Conservation (phyloP, 257 asterid species). For the Coffea eugenioides region DNA sequence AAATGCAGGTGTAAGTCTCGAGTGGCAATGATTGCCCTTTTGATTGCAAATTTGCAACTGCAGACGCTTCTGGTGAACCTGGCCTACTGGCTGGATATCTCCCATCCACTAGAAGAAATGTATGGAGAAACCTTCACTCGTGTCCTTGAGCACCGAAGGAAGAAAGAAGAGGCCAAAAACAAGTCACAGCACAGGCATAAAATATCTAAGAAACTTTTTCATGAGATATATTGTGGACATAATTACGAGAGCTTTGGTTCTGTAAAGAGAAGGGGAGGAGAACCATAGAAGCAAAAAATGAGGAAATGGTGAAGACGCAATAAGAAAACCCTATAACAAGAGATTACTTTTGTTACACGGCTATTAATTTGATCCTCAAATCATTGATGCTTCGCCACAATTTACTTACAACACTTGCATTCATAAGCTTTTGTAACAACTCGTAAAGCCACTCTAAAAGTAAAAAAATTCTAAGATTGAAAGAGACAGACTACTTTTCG, state of each 20-base stretch:
- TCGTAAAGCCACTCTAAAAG: too few relatives aligned
- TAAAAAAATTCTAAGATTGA: too few relatives aligned
- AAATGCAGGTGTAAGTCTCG: not conserved
- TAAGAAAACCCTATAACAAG: too few relatives aligned
- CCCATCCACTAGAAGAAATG: not conserved
- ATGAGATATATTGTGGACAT: too few relatives aligned
- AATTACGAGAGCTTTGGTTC: too few relatives aligned
- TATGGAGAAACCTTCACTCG: not conserved
- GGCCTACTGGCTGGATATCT: conserved; percentile 2
- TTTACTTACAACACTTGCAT: too few relatives aligned
- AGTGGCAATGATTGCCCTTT: conserved; percentile 15
- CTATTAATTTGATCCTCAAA: too few relatives aligned
- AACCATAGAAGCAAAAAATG: not conserved
- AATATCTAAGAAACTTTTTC: not conserved
- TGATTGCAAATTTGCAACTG: conserved; percentile 2
- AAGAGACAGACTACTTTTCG: too few relatives aligned
- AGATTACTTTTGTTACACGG: too few relatives aligned
- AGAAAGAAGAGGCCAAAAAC: not conserved
- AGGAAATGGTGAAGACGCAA: not conserved
- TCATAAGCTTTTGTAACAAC: too few relatives aligned
- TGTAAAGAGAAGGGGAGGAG: too few relatives aligned
- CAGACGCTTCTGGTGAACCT: not conserved
- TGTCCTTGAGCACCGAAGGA: not conserved
- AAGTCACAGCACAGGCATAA: not conserved
- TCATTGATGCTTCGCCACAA: too few relatives aligned